Conservation (phyloP, 345 rosid genomes). For the Syzygium aqueum region DNA sequence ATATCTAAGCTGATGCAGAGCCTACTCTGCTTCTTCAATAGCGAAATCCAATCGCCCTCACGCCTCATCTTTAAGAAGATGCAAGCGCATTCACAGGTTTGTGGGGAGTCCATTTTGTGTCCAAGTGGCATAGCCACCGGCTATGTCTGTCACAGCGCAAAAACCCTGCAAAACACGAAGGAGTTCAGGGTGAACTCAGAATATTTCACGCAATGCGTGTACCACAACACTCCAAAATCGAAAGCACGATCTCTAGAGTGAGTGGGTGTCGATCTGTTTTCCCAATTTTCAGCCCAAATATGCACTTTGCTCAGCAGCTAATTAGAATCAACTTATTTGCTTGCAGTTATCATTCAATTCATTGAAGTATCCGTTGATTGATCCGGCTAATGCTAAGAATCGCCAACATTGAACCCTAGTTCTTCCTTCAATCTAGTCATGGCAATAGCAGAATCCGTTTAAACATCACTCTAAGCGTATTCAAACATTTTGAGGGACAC, state of each 20-base stretch:
- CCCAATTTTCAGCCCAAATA: background rate
- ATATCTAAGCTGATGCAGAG: background rate
- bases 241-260: background rate
- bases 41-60: background rate
- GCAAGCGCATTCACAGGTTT: constrained; percentile 16
- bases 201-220: background rate
- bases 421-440: background rate
- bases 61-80: background rate
- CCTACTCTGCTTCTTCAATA: background rate
- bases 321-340: background rate
- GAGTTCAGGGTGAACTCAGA: background rate
- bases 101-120: constrained; percentile 61
- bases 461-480: background rate
- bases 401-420: background rate
- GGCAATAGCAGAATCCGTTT: background rate
- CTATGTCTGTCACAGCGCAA: constrained; percentile 48
- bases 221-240: background rate
- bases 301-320: background rate
- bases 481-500: background rate
- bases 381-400: background rate
- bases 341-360: background rate
- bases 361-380: background rate
- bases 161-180: constrained; percentile 45
- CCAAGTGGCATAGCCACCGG: constrained; percentile 81
- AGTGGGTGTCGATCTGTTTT: background rate